Evolutionary conservation across 2,329 filamentous ascomycete genomes (phyloP).

Genomic region (Fusarium poae): DNA sequence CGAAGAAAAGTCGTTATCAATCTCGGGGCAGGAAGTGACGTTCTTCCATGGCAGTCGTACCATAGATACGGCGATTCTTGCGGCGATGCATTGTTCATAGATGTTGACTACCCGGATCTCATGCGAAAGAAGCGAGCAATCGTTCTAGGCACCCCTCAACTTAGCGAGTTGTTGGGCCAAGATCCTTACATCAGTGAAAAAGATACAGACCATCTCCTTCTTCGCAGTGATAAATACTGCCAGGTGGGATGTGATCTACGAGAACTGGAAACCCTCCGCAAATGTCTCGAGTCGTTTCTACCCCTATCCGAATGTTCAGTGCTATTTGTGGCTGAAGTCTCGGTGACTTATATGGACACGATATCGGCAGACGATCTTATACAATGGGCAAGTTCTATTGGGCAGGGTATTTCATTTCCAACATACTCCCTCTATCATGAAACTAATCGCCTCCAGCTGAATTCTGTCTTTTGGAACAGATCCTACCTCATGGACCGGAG

Average conservation of each 20-base stretch:
- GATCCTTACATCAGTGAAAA: conserved; percentile 53
- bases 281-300: conserved; percentile 69
- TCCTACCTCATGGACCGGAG: conserved; percentile 79
- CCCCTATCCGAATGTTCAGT: conserved; percentile 71
- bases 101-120: conserved; percentile 87
- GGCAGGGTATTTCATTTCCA: conserved; percentile 67
- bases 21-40: conserved; percentile 90
- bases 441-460: conserved; percentile 60
- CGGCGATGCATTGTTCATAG: conserved; percentile 75
- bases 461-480: conserved; percentile 90
- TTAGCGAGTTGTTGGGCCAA: conserved; percentile 58
- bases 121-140: conserved; percentile 79
- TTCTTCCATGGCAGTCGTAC: conserved; percentile 86
- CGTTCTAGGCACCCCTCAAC: conserved; percentile 72
- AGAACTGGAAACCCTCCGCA: conserved; percentile 71
- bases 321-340: conserved; percentile 89
- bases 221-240: conserved; percentile 78
- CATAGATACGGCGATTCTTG: conserved; percentile 72
- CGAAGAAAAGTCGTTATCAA: conserved; percentile 83
- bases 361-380: conserved; percentile 80
- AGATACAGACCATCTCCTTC: conserved; percentile 63
- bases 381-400: conserved; percentile 79
- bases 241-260: conserved; percentile 86
- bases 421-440: not conserved
- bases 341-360: conserved; percentile 89